phyloP scores from a whole-genome alignment of 495 filamentous ascomycete genomes.

The Penicillium simplicissimum region DNA sequence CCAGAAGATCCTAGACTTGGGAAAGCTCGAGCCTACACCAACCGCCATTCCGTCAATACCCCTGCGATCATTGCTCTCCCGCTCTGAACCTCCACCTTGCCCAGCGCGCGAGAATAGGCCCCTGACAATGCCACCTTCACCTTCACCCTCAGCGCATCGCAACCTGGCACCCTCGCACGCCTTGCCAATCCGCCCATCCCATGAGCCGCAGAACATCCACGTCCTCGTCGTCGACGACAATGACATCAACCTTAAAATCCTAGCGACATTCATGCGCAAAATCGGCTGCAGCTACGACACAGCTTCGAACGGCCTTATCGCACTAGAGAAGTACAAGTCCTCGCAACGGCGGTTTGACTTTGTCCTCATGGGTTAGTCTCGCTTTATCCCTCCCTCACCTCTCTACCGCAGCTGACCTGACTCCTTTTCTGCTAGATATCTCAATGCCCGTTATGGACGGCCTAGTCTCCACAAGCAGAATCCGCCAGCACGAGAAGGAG shows the following conservation, averaged over 20 bases:
- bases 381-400: neutral
- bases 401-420: neutral
- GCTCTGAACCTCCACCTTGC: neutral
- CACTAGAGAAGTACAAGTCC: slow-evolving; percentile 53
- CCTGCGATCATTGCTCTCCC: neutral
- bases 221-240: slow-evolving; percentile 53
- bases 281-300: slow-evolving; percentile 50
- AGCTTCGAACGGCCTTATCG: slow-evolving; percentile 59
- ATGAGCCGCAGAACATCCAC: slow-evolving; percentile 17
- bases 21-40: neutral
- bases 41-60: neutral
- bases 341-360: slow-evolving; percentile 42
- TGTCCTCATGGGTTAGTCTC: slow-evolving; percentile 56
- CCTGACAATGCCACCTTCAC: neutral
- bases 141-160: neutral
- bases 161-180: neutral
- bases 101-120: neutral
- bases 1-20: slow-evolving; percentile 22
- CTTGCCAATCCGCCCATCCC: slow-evolving; percentile 1
- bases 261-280: slow-evolving; percentile 57
- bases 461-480: slow-evolving; percentile 56
- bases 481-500: slow-evolving; percentile 52
- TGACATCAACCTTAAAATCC: slow-evolving; percentile 50
- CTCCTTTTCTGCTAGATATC: slow-evolving; percentile 43
- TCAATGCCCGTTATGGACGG: slow-evolving; percentile 70